phyloP scores from a whole-genome alignment of 257 asterid genomes.

The Jacaranda copaia region DNA sequence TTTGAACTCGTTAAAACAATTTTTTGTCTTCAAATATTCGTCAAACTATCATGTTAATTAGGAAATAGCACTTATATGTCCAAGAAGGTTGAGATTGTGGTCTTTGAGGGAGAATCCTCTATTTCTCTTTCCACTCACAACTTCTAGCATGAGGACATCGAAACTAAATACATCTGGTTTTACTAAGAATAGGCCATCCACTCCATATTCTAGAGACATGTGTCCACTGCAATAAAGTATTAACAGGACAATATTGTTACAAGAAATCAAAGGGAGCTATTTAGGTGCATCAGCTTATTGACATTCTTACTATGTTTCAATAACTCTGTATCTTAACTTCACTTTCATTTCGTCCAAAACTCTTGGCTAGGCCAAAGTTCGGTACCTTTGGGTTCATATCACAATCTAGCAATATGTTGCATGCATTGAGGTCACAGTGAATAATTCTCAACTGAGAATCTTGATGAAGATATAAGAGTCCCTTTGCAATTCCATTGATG shows the following conservation, averaged over 20 bases:
- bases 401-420: conserved; percentile 50
- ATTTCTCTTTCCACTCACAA: conserved; percentile 49
- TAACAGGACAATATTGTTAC: neutral
- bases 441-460: conserved; percentile 56
- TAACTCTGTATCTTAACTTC: conserved; percentile 40
- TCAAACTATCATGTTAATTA: neutral
- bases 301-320: conserved; percentile 49
- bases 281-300: neutral
- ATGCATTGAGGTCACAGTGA: conserved; percentile 58
- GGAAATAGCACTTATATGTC: conserved; percentile 28
- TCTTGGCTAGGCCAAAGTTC: conserved; percentile 59
- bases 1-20: neutral
- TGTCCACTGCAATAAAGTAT: conserved; percentile 43
- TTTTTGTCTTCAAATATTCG: neutral
- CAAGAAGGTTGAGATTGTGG: conserved; percentile 50
- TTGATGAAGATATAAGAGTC: conserved; percentile 58
- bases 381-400: conserved; percentile 59
- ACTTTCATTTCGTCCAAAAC: conserved; percentile 42
- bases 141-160: conserved; percentile 48
- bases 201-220: conserved; percentile 49
- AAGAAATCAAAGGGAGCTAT: neutral
- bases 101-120: conserved; percentile 37
- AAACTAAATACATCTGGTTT: conserved; percentile 50
- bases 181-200: conserved; percentile 42
- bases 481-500: conserved; percentile 50